Conservation (phyloP, 208 protist genomes). For the Willaertia magna region DNA sequence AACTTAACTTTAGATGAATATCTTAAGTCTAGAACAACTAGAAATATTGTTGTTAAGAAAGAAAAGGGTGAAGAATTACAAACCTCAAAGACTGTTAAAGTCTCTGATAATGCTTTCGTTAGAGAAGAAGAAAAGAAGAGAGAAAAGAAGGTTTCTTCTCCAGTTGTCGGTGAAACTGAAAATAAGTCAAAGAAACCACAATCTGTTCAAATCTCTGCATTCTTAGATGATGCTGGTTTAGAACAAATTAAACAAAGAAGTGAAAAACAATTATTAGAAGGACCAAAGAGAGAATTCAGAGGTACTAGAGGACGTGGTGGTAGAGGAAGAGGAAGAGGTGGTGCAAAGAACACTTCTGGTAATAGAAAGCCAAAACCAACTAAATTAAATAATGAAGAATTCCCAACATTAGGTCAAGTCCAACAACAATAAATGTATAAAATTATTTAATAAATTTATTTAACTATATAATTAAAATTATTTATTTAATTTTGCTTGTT, state of each 20-base stretch:
- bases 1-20: neutral
- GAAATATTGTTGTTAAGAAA: neutral
- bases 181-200: neutral
- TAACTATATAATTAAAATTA: neutral
- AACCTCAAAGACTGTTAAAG: neutral
- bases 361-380: neutral
- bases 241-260: neutral
- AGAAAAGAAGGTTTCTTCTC: neutral
- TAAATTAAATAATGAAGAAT: neutral
- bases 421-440: neutral
- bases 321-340: neutral
- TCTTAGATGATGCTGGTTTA: neutral
- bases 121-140: neutral
- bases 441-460: neutral
- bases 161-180: neutral
- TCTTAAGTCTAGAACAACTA: neutral
- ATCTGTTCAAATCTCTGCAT: neutral
- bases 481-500: conserved; percentile 12
- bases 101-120: neutral
- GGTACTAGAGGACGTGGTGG: neutral
- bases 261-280: neutral
- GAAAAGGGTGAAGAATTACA: neutral
- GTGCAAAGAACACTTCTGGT: neutral
- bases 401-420: neutral
- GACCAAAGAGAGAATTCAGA: neutral